These are phyloP conservation scores for Agaricus blazei DNA, from an alignment of 768 basidiomycete species.

Conservation along the genomic window DNA sequence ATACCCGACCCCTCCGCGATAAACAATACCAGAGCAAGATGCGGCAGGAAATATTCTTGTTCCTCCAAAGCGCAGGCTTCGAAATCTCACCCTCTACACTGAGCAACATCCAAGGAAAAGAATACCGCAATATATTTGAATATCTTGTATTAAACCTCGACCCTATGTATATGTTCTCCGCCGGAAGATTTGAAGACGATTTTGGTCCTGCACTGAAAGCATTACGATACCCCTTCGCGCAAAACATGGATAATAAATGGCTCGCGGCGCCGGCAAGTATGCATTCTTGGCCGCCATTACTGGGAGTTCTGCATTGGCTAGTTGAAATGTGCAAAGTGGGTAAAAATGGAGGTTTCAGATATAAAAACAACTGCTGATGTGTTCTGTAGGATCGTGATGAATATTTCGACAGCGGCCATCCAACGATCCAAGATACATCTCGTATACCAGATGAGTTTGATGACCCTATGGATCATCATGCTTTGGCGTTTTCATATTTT, in stretches of 20 bases:
- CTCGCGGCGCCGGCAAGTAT: slow-evolving; percentile 83
- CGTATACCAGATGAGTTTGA: slow-evolving; percentile 73
- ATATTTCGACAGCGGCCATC: slow-evolving; percentile 59
- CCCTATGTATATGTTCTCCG: slow-evolving; percentile 53
- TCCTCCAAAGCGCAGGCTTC: slow-evolving; percentile 60
- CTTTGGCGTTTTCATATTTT: slow-evolving; percentile 74
- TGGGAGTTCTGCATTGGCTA: slow-evolving; percentile 92
- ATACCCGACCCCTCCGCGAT: slow-evolving; percentile 76
- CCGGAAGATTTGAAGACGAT: slow-evolving; percentile 70
- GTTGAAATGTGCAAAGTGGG: slow-evolving; percentile 79
- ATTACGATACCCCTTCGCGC: slow-evolving; percentile 76
- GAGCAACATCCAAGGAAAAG: slow-evolving; percentile 76
- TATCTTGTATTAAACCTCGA: slow-evolving; percentile 71
- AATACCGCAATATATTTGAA: slow-evolving; percentile 82
- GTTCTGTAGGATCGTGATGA: slow-evolving; percentile 32
- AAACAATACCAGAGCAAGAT: slow-evolving; percentile 66
- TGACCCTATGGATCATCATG: slow-evolving; percentile 66
- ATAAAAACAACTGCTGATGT: not conserved
- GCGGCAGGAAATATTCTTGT: slow-evolving; percentile 71
- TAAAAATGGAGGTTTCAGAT: not conserved
- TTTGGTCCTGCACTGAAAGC: slow-evolving; percentile 71
- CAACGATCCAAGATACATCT: slow-evolving; percentile 58
- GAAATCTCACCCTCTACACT: slow-evolving; percentile 67
- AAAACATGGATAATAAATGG: slow-evolving; percentile 80
- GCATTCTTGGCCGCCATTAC: slow-evolving; percentile 86